Base-by-base conservation (phyloP, 345 rosid genomes). In the Heritiera fomes region DNA sequence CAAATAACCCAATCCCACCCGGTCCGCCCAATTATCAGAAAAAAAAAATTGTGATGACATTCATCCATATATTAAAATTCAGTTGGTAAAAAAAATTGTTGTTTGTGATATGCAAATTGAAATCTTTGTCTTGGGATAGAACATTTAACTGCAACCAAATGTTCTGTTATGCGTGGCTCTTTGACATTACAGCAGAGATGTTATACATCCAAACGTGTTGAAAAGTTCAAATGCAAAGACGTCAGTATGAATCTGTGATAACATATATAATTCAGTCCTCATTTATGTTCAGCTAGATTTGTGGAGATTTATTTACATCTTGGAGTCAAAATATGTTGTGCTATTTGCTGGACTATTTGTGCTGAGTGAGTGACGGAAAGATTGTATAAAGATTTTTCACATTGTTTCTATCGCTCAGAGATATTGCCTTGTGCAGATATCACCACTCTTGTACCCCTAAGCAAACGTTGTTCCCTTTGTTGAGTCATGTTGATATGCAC, bases 181-280 rank as follows among this genome's bases (percentile, higher is more conserved):
- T 6, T 30, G 41, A 14, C 60, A 50, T 28, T 71, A 28, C 45
- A 52, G 2, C 38, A 69, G n/a, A 41, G 66, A 23, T 23, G 28
- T 59, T 59, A 4, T 59, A 43, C 17, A 1, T 34, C 12, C 13
- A 30, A 23, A 62, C 49, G 13, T 69, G 43, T 13, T 30, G 45
- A 17, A 70, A 15, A 47, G 55, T 75, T 58, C 32, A 15, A 47
- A 59, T 15, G 32, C 41, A 28, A 20, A n/a, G 28, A 0, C 5
- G 14, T 61, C 17, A 5, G 41, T 46, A 45, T 28, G 18, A 59
- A 71, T 23, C 59, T 70, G 14, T 3, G n/a, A 49, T 70, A 49
- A 49, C 74, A 47, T 46, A 45, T 47, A 20, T 46, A 28, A 23
- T 69, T 71, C 75, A 71, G 75, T 71, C 58, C 43, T 50, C n/a